A percentile compares a stretch with the other conserved stretches of the same genome.
Evolutionary conservation across 441 rosid species (phyloP).

Genomic region (Metrosideros polymorpha): DNA sequence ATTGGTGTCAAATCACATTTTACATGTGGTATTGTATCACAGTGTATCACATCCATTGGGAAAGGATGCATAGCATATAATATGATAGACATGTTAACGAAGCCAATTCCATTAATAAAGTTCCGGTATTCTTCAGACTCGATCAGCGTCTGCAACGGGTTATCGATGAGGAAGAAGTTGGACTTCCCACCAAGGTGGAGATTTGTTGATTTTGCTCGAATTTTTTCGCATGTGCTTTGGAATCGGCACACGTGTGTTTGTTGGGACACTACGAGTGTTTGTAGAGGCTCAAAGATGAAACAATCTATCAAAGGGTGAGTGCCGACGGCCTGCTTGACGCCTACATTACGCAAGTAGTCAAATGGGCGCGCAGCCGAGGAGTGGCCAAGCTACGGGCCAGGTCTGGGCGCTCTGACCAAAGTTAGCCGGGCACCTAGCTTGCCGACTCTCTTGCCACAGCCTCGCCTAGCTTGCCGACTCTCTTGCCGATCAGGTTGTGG

Average conservation of each 20-base stretch:
- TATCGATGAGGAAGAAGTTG: background rate
- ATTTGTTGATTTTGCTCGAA: background rate
- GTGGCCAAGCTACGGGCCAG: too few relatives aligned
- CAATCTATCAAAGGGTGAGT: background rate
- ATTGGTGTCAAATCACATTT: background rate
- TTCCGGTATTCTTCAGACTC: background rate
- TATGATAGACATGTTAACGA: background rate
- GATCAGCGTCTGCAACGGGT: background rate
- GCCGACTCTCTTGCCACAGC: too few relatives aligned
- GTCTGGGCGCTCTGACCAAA: too few relatives aligned
- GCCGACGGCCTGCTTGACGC: too few relatives aligned
- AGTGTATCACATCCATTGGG: background rate
- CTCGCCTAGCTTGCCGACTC: too few relatives aligned
- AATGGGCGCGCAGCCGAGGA: too few relatives aligned
- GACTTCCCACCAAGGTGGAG: background rate
- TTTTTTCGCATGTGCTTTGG: background rate
- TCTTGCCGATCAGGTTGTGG: too few relatives aligned
- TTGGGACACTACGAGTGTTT: background rate
- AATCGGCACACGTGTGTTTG: background rate
- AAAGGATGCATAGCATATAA: background rate
- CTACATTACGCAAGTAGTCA: too few relatives aligned
- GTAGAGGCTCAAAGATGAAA: background rate
- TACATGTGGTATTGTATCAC: fast-evolving
- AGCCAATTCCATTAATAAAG: background rate
- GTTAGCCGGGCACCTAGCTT: too few relatives aligned